phyloP scores from a whole-genome alignment of 2,329 filamentous ascomycete species.

The Xylogone sp. region DNA sequence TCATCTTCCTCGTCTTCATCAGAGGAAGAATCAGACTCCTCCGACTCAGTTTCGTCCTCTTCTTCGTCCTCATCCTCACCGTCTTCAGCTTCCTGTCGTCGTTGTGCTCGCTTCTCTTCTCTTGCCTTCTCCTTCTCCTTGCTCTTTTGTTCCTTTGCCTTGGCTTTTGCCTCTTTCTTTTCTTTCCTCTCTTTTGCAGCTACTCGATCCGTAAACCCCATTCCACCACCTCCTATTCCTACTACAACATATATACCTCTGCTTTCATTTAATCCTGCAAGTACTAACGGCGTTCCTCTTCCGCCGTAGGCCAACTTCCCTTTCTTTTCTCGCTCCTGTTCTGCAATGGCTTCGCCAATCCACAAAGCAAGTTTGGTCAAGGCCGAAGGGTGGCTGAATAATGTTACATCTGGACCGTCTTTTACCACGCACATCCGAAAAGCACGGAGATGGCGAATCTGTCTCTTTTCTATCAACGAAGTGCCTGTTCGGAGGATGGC shows the following conservation, averaged over 20 bases:
- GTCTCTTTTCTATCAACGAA: constrained; percentile 84
- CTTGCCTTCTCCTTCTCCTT: constrained; percentile 53
- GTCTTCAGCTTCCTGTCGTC: constrained; percentile 44
- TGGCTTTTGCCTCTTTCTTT: constrained; percentile 60
- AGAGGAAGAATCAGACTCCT: constrained; percentile 44
- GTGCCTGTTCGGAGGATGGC: constrained; percentile 93
- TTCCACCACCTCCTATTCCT: constrained; percentile 78
- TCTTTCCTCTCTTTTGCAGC: constrained; percentile 59
- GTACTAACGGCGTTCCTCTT: constrained; percentile 79
- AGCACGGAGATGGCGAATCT: constrained; percentile 86
- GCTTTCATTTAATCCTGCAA: constrained; percentile 84
- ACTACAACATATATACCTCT: constrained; percentile 89
- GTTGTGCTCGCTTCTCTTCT: constrained; percentile 59
- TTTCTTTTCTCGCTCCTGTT: constrained; percentile 76
- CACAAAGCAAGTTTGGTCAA: constrained; percentile 91
- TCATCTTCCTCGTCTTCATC: constrained; percentile 51
- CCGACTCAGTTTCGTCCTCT: constrained; percentile 50
- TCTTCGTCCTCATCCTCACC: constrained; percentile 44
- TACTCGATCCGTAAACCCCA: constrained; percentile 64
- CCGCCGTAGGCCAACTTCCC: constrained; percentile 66
- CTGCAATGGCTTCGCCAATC: constrained; percentile 87
- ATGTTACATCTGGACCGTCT: constrained; percentile 83
- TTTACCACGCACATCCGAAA: constrained; percentile 97
- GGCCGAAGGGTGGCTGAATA: constrained; percentile 91
- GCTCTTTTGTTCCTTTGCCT: constrained; percentile 55